Conservation (phyloP, 441 rosid species). For the Adansonia grandidieri region DNA sequence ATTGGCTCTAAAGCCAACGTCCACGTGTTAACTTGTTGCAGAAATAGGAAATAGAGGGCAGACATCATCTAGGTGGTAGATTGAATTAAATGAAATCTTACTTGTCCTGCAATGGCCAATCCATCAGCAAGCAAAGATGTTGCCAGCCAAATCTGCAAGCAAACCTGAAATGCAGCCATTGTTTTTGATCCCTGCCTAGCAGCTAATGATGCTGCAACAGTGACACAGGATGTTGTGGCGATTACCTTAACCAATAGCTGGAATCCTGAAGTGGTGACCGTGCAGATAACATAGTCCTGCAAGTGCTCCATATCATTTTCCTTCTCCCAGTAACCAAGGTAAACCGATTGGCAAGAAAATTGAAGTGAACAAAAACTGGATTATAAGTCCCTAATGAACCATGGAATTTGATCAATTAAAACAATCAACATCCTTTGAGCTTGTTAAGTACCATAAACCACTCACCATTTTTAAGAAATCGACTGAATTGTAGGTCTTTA, state of each 20-base stretch:
- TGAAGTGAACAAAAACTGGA: not conserved
- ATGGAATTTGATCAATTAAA: not conserved
- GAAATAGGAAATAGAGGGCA: not conserved
- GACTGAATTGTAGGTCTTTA: slow-evolving; percentile 52
- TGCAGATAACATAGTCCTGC: slow-evolving; percentile 19
- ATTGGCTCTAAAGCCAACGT: not conserved
- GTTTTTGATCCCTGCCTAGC: slow-evolving; percentile 59
- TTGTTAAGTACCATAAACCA: slow-evolving; percentile 9
- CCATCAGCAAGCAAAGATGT: slow-evolving; percentile 73
- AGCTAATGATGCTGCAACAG: slow-evolving; percentile 65
- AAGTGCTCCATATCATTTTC: slow-evolving; percentile 21
- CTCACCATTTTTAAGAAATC: slow-evolving; percentile 62
- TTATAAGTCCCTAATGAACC: slow-evolving; percentile 2
- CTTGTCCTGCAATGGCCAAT: slow-evolving; percentile 65
- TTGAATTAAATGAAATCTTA: slow-evolving; percentile 31
- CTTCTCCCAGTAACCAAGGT: not conserved
- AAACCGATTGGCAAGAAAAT: not conserved
- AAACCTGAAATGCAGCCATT: slow-evolving; percentile 78
- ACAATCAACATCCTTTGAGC: not conserved
- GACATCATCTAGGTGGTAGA: not conserved
- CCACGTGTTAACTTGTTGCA: not conserved
- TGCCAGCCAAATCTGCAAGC: slow-evolving; percentile 67
- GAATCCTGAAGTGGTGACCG: slow-evolving; percentile 43
- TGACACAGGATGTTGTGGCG: slow-evolving; percentile 58
- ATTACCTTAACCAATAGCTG: slow-evolving; percentile 59